These are phyloP conservation scores for Cadophora sp. DNA, from an alignment of 2,329 filamentous ascomycete genomes.

Conservation along the genomic window DNA sequence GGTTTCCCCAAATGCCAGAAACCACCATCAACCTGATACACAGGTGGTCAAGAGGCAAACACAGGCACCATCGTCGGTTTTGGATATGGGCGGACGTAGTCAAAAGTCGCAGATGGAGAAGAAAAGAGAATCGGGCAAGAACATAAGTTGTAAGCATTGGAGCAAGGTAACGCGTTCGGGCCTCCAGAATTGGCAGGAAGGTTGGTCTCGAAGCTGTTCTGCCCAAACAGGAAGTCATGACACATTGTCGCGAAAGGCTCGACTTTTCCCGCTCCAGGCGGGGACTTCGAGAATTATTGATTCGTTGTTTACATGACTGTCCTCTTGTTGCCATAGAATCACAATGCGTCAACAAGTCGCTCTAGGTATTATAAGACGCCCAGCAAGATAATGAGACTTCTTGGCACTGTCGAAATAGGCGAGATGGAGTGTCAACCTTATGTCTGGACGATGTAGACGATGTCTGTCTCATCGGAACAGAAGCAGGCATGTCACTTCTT, in stretches of 20 bases:
- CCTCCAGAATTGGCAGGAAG: neutral
- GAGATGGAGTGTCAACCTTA: neutral
- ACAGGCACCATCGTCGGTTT: neutral
- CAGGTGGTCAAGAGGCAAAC: neutral
- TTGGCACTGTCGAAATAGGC: neutral
- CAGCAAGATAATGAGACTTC: neutral
- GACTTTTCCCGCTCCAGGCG: neutral
- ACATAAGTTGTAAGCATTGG: neutral
- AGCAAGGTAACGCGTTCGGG: neutral
- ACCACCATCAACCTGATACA: neutral
- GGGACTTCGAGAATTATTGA: neutral
- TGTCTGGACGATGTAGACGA: neutral
- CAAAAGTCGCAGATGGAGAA: neutral
- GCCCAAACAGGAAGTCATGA: conserved; percentile 3
- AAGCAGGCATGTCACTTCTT: neutral
- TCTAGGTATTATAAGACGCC: neutral
- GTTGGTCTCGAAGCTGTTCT: neutral
- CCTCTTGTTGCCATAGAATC: no score
- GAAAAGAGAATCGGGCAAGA: neutral
- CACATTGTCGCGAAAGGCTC: neutral
- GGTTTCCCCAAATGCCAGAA: neutral
- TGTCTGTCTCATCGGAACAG: neutral
- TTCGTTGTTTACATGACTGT: no score
- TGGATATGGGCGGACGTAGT: neutral
- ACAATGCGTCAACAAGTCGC: no score